Evolutionary conservation across 1,139 yeast genomes (phyloP).

Genomic region (Taphrina deformans): DNA sequence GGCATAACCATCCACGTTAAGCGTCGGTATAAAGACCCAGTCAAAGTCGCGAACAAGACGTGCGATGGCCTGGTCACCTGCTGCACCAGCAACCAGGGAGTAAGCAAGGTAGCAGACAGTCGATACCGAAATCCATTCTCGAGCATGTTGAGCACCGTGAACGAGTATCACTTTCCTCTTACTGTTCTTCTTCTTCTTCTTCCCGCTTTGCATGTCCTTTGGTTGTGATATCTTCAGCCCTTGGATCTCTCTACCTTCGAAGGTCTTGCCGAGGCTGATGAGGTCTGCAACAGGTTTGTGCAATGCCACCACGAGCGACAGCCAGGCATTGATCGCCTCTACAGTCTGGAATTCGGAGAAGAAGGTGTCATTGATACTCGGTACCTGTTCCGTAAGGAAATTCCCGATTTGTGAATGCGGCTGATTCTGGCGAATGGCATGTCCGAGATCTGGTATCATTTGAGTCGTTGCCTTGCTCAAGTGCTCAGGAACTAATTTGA

Average conservation of each 20-base stretch:
- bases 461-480: neutral
- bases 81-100: slow-evolving; percentile 57
- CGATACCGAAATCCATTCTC: slow-evolving; percentile 85
- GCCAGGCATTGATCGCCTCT: slow-evolving; percentile 70
- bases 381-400: neutral
- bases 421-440: neutral
- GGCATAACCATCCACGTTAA: slow-evolving; percentile 88
- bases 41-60: slow-evolving; percentile 55
- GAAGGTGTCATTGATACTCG: slow-evolving; percentile 48
- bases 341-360: slow-evolving; percentile 71
- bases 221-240: slow-evolving; percentile 49
- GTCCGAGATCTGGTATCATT: slow-evolving; percentile 7
- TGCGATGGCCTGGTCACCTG: slow-evolving; percentile 45
- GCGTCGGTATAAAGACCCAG: slow-evolving; percentile 74
- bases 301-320: slow-evolving; percentile 54
- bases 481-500: neutral
- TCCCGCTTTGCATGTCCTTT: slow-evolving; percentile 49
- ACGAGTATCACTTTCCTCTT: slow-evolving; percentile 63
- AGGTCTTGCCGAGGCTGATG: slow-evolving; percentile 71
- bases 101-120: slow-evolving; percentile 65
- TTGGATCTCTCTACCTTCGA: slow-evolving; percentile 67
- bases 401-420: neutral
- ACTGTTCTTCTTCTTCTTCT: slow-evolving; percentile 41
- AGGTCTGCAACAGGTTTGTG: slow-evolving; percentile 62
- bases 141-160: slow-evolving; percentile 82